A percentile compares a stretch with the other conserved stretches of the same genome.
These are phyloP conservation scores for Arachis hypogaea DNA, from an alignment of 306 rosid genomes.

Conservation along the genomic window DNA sequence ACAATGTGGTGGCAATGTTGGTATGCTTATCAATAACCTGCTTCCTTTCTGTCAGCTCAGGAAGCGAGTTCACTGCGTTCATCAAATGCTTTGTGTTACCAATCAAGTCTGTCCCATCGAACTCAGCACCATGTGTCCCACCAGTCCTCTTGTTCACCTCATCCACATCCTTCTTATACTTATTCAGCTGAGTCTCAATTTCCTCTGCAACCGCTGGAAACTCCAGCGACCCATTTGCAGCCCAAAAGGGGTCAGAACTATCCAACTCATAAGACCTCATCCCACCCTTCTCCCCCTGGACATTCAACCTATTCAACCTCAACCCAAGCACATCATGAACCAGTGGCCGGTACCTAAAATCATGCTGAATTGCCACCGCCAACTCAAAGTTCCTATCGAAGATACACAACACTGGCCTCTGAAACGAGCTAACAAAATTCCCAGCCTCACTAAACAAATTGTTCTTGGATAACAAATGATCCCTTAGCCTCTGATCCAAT, in stretches of 20 bases:
- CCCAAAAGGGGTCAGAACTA: slow-evolving; percentile 86
- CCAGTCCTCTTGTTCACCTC: slow-evolving; percentile 94
- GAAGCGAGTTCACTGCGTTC: slow-evolving; percentile 96
- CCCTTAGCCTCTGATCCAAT: slow-evolving; percentile 87
- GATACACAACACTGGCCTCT: slow-evolving; percentile 87
- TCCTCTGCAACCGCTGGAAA: slow-evolving; percentile 97
- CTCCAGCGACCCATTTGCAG: slow-evolving; percentile 74
- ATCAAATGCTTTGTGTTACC: slow-evolving; percentile 97
- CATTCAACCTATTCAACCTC: slow-evolving; percentile 83
- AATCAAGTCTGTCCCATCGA: slow-evolving; percentile 87
- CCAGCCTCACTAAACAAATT: slow-evolving; percentile 85
- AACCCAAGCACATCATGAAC: slow-evolving; percentile 91
- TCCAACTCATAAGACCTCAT: slow-evolving; percentile 89
- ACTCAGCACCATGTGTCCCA: slow-evolving; percentile 82
- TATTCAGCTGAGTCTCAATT: slow-evolving; percentile 85
- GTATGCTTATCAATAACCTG: slow-evolving; percentile 97
- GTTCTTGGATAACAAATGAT: slow-evolving; percentile 85
- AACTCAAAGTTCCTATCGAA: slow-evolving; percentile 91
- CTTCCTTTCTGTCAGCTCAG: slow-evolving; percentile 91
- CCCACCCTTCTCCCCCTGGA: slow-evolving; percentile 90
- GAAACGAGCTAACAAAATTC: slow-evolving; percentile 72
- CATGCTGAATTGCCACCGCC: slow-evolving; percentile 92
- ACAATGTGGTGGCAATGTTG: slow-evolving; percentile 83
- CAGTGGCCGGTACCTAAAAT: slow-evolving; percentile 86
- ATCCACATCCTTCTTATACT: slow-evolving; percentile 93